Conservation (phyloP, 257 asterid genomes). For the Gentiana dahurica region DNA sequence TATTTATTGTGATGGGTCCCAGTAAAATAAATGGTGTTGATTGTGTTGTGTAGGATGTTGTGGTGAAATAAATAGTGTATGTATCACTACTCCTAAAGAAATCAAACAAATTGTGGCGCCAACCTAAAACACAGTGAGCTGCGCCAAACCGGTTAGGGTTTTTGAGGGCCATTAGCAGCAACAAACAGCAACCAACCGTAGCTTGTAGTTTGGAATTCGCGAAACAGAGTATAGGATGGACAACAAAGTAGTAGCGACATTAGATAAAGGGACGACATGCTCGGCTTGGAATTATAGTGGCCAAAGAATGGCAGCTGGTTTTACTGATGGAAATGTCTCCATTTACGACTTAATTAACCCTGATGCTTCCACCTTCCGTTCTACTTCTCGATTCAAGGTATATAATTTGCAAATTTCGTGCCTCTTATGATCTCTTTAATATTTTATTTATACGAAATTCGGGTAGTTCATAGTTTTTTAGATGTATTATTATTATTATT, state of each 20-base stretch:
- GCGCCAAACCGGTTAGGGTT: too few relatives aligned
- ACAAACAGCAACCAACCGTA: too few relatives aligned
- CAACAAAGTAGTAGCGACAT: constrained; percentile 31
- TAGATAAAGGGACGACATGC: constrained; percentile 57
- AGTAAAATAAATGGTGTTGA: too few relatives aligned
- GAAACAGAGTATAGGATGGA: constrained; percentile 30
- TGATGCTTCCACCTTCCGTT: constrained; percentile 46
- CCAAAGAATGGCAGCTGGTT: constrained; percentile 66
- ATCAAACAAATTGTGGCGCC: too few relatives aligned
- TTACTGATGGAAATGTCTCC: constrained; percentile 42
- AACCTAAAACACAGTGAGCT: too few relatives aligned
- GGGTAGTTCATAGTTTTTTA: not conserved
- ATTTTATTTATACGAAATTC: not conserved
- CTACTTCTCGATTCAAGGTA: constrained; percentile 53
- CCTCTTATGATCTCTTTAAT: not conserved
- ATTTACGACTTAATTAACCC: constrained; percentile 56
- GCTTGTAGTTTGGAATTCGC: too few relatives aligned
- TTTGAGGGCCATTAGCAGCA: too few relatives aligned
- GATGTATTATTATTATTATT: not conserved
- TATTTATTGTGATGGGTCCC: too few relatives aligned
- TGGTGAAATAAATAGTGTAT: too few relatives aligned
- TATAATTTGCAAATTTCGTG: not conserved
- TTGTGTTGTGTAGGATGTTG: too few relatives aligned
- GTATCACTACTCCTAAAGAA: too few relatives aligned
- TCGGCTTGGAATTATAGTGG: constrained; percentile 81